A percentile compares a stretch with the other conserved stretches of the same genome.
These are phyloP conservation scores for Termitomyces sp. DNA, from an alignment of 768 basidiomycete genomes.

Conservation along the genomic window DNA sequence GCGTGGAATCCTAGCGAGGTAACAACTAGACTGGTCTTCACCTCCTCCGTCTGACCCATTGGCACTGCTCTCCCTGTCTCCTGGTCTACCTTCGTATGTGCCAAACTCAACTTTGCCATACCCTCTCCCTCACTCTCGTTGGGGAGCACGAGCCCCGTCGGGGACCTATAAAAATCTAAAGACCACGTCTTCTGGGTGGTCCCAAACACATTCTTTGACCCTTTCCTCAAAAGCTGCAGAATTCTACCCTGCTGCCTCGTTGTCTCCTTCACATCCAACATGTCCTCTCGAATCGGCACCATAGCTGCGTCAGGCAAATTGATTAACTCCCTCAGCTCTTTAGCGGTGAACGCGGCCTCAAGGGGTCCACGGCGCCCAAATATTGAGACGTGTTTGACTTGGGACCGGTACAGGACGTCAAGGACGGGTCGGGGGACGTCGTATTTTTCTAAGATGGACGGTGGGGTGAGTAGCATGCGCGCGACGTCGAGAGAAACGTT, in stretches of 20 bases:
- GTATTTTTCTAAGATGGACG: constrained; percentile 57
- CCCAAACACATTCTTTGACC: constrained; percentile 48
- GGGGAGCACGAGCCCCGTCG: constrained; percentile 38
- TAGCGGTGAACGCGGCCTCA: constrained; percentile 88
- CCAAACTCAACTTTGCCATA: constrained; percentile 43
- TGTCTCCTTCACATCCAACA: constrained; percentile 20
- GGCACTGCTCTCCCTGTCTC: constrained; percentile 42
- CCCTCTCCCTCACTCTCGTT: constrained; percentile 11
- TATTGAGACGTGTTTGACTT: constrained; percentile 75
- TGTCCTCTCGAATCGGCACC: constrained; percentile 48
- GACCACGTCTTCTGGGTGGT: constrained; percentile 69
- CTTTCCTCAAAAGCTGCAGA: constrained; percentile 62
- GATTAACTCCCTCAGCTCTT: constrained; percentile 88
- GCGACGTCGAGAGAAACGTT: constrained; percentile 94
- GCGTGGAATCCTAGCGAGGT: constrained; percentile 85
- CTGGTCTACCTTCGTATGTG: constrained; percentile 58
- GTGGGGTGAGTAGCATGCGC: constrained; percentile 77
- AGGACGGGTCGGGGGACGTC: constrained; percentile 80
- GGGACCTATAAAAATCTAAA: constrained; percentile 78
- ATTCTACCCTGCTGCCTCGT: constrained; percentile 66
- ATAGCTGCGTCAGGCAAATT: constrained; percentile 62
- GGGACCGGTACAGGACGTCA: constrained; percentile 55
- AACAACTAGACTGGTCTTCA: constrained; percentile 74
- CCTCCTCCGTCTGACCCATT: constrained; percentile 48
- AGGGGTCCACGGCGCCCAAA: constrained; percentile 84